A percentile compares a stretch with the other conserved stretches of the same genome.
These are phyloP conservation scores for Omphalotus olearius DNA, from an alignment of 1,284 basidiomycete genomes.

Conservation along the genomic window DNA sequence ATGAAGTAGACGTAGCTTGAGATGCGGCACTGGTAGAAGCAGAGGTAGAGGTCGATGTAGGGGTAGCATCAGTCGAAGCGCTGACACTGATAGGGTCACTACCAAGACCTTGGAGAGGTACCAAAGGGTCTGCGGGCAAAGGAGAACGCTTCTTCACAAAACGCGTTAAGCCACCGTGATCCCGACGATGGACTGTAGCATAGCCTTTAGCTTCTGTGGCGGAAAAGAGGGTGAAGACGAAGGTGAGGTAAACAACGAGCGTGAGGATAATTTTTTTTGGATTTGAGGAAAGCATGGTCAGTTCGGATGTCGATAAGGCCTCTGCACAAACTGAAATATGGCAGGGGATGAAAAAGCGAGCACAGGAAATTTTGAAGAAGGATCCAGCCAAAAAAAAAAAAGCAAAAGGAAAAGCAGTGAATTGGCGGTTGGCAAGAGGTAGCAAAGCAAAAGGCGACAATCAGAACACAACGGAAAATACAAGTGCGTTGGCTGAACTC, in stretches of 20 bases:
- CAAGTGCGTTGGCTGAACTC: background rate
- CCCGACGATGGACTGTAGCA: slow-evolving; percentile 37
- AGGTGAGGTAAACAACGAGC: slow-evolving; percentile 56
- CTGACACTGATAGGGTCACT: slow-evolving; percentile 21
- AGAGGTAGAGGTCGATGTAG: slow-evolving; percentile 19
- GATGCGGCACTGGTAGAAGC: slow-evolving; percentile 18
- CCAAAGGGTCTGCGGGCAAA: slow-evolving; percentile 7
- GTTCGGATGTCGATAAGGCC: background rate
- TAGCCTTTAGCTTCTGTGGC: slow-evolving; percentile 42
- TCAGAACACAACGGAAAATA: slow-evolving; percentile 26
- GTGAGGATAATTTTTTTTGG: slow-evolving; percentile 46
- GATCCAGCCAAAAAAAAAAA: background rate
- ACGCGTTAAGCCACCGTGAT: slow-evolving; percentile 58
- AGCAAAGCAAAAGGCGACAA: slow-evolving; percentile 1
- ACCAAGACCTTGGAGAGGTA: slow-evolving; percentile 21
- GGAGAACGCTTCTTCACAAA: slow-evolving; percentile 60
- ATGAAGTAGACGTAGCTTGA: slow-evolving; percentile 16
- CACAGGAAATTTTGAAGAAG: background rate
- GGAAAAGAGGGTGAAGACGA: slow-evolving; percentile 45
- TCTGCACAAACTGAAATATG: background rate
- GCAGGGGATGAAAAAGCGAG: background rate
- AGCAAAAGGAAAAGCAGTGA: background rate
- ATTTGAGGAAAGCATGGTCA: slow-evolving; percentile 23
- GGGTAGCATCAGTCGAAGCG: slow-evolving; percentile 15
- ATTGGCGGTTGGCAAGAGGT: too few species aligned